Base-by-base conservation (phyloP, 768 basidiomycete species). In the Russula griseocarnosa region DNA sequence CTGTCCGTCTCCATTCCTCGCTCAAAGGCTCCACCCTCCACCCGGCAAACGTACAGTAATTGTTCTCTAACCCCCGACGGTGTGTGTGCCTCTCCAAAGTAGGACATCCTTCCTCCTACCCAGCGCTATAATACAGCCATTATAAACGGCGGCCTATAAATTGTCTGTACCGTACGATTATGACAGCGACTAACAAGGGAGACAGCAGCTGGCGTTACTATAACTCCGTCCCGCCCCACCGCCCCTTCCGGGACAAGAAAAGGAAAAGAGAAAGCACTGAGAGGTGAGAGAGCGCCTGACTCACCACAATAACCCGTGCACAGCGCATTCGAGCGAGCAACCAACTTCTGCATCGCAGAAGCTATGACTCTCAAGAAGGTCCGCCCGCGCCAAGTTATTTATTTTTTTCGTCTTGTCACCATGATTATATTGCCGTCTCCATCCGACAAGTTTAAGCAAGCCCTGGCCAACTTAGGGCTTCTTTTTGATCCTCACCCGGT, bases 401-500 rank as follows among this genome's bases (percentile, higher is more conserved):
- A 20, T n/a, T n/a, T 36, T 30, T 61, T 54, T 34, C 11, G 30
- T 24, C 26, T 44, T 46, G 60, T 61, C 60, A 53, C 52, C 60
- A 53, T 42, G 42, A 30, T 60, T 40, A 8, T 60, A 61, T 61
- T 42, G 51, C 57, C 62, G 62, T 58, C 62, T 53, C 56, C n/a
- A 47, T 44, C 24, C 42, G 62, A 58, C 51, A 22, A 36, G 30
- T 46, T 47, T 47, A 22, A 47, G 46, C n/a, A 47, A 47, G 11
- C 46, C 36, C 38, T 16, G 9, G 24, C 46, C 11, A 4, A 24
- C 46, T 9, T n/a, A 26, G 22, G 16, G 16, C 55, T 63, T 63
- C 58, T 54, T 53, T 55, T 59, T 46, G 58, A 63, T 63, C 51
- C 56, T 63, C 62, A 30, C 36, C 51, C 62, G 16, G 34, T 53